Conservation (phyloP, 345 rosid genomes). For the Boechera retrofracta region DNA sequence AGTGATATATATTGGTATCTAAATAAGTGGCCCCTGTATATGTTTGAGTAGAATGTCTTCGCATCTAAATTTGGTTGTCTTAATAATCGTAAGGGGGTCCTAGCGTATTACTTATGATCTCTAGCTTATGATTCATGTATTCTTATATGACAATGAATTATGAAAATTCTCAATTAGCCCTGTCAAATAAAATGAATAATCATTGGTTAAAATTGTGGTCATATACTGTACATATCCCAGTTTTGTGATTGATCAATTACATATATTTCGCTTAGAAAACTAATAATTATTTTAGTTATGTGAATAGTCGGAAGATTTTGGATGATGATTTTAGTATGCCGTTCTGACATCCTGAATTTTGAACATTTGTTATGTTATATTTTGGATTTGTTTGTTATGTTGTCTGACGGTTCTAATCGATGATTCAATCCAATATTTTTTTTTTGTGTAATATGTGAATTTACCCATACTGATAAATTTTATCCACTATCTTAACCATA, state of each 20-base stretch:
- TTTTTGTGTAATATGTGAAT: background rate
- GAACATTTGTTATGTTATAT: background rate
- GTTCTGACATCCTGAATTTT: background rate
- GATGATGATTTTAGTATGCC: background rate
- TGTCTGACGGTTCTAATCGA: background rate
- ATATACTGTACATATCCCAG: too few relatives aligned
- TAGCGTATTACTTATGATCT: background rate
- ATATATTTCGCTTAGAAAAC: background rate
- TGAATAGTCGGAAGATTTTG: background rate
- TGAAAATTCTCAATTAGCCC: background rate
- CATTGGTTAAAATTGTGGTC: too few relatives aligned
- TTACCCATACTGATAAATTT: background rate
- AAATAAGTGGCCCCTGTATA: constrained; percentile 3
- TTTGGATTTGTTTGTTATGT: too few relatives aligned
- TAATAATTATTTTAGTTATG: background rate
- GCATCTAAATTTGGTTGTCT: constrained; percentile 2
- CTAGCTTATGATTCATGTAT: too few relatives aligned
- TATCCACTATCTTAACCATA: too few relatives aligned
- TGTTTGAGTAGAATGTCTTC: constrained; percentile 19
- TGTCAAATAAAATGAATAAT: too few relatives aligned
- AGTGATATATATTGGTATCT: constrained; percentile 17
- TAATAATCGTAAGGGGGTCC: constrained; percentile 29
- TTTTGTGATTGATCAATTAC: too few relatives aligned
- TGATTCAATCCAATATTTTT: background rate
- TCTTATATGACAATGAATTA: background rate